A percentile compares a stretch with the other conserved stretches of the same genome.
phyloP scores from a whole-genome alignment of 2,329 filamentous ascomycete genomes.

The Diplodia scrobiculata region DNA sequence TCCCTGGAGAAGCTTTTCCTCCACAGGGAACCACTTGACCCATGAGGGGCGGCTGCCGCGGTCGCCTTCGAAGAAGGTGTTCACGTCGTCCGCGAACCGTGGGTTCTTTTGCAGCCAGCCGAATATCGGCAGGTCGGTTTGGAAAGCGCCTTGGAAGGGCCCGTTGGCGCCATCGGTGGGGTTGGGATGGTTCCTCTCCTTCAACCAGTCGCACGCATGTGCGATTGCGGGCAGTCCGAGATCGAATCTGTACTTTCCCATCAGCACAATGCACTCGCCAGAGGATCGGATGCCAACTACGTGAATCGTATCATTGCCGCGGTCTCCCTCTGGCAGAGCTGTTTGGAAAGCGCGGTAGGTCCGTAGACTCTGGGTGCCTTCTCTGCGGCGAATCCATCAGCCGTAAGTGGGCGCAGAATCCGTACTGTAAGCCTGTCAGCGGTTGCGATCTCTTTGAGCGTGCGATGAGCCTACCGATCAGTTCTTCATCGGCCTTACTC shows the following conservation, averaged over 20 bases:
- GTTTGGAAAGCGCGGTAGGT: not conserved
- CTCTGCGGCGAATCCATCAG: not conserved
- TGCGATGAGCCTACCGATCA: not conserved
- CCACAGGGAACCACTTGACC: not conserved
- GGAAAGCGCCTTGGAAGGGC: not conserved
- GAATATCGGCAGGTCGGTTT: not conserved
- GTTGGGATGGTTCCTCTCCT: not conserved
- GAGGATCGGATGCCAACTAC: not conserved
- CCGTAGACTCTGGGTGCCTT: not conserved
- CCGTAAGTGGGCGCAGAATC: not conserved
- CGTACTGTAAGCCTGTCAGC: not conserved
- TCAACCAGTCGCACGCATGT: not conserved
- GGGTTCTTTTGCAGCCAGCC: not conserved
- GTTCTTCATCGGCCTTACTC: not conserved
- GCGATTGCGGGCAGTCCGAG: not conserved
- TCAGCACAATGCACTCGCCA: not conserved
- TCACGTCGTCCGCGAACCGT: not conserved
- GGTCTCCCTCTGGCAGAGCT: not conserved
- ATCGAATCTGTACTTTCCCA: not conserved
- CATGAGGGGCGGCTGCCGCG: not conserved
- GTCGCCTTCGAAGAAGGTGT: not conserved
- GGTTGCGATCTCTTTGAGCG: not conserved
- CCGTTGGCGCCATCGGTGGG: not conserved
- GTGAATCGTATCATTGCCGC: not conserved
- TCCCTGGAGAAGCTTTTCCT: not conserved